Percentiles rank a stretch among this genome's conserved stretches.
These are phyloP conservation scores for Aureobasidium sp. DNA, from an alignment of 2,329 filamentous ascomycete species.

Conservation along the genomic window DNA sequence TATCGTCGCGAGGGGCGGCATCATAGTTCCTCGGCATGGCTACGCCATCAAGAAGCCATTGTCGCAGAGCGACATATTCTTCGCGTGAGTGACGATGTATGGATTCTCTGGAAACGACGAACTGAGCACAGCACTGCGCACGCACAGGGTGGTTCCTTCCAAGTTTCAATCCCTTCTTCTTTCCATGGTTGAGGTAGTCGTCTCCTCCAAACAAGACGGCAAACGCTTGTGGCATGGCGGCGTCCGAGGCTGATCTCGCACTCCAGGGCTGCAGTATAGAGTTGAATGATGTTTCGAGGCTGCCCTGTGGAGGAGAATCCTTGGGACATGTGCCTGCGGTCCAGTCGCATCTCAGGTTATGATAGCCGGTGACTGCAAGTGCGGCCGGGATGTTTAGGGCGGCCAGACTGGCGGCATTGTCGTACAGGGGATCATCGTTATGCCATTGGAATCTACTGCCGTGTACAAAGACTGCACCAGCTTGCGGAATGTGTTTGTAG, in stretches of 20 bases:
- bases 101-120: constrained; percentile 51
- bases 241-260: constrained; percentile 23
- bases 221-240: constrained; percentile 50
- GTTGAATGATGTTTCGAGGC: constrained; percentile 36
- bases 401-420: constrained; percentile 37
- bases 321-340: constrained; percentile 35
- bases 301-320: constrained; percentile 20
- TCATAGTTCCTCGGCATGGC: constrained; percentile 28
- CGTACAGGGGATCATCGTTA: constrained; percentile 46
- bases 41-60: constrained; percentile 50
- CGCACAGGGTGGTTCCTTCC: constrained; percentile 32
- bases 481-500: constrained; percentile 49
- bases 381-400: constrained; percentile 35
- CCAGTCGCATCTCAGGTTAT: constrained; percentile 47
- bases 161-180: constrained; percentile 36
- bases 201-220: constrained; percentile 13
- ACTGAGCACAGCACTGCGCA: constrained; percentile 43
- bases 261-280: constrained; percentile 17
- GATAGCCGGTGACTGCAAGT: constrained; percentile 36
- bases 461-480: constrained; percentile 54
- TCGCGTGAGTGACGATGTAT: constrained; percentile 43
- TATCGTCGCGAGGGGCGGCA: constrained; percentile 44
- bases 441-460: constrained; percentile 51
- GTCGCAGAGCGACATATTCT: constrained; percentile 51
- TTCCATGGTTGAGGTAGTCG: constrained; percentile 11